Base-by-base conservation (phyloP, 2,329 filamentous ascomycete genomes). In the Calonectria hawksworthii region DNA sequence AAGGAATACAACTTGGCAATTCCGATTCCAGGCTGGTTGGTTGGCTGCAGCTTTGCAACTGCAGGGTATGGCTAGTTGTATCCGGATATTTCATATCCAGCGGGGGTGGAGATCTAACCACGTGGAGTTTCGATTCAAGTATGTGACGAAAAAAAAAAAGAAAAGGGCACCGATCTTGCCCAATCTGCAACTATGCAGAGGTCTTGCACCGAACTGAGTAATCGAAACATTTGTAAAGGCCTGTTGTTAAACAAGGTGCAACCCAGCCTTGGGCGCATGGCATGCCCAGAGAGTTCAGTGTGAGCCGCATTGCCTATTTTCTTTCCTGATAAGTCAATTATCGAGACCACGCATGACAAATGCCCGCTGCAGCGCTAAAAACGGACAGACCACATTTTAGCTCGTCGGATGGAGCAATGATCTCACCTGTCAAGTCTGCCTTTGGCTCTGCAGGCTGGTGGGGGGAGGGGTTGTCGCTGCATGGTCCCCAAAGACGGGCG, bases 41-140 rank as follows among this genome's bases (percentile, higher is more conserved):
- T 11, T n/a, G 32, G 9, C n/a, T 59, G 54, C 32, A 26, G 6
- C 41, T 34, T 41, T 34, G n/a, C 36, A n/a, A 23, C n/a, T 36
- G 28, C 18, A 23, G 23, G 56, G 23, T 9, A 23, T 28, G n/a
- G 34, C n/a, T 23, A 8, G 32, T 38, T 23, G 32, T 61, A 41
- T 61, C 56, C 56, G 56, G 56, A 41, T 61, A 61, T 36, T 41
- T 61, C 56, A 18, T 61, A 61, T 61, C 56, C 56, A 59, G 28
- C 21, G 34, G 18, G 18, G 32, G 54, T 59, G 10, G 54, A 16
- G 30, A 36, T 36, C 13, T 18, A 32, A 23, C 52, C 28, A n/a
- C 18, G 32, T 59, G 21, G 34, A 26, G 34, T 38, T 26, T 16
- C 13, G 32, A 11, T 41, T 34, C 34, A 38, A 28, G n/a, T 13